These are phyloP conservation scores for Periconia sp. DNA, from an alignment of 2,329 filamentous ascomycete genomes.

Conservation along the genomic window DNA sequence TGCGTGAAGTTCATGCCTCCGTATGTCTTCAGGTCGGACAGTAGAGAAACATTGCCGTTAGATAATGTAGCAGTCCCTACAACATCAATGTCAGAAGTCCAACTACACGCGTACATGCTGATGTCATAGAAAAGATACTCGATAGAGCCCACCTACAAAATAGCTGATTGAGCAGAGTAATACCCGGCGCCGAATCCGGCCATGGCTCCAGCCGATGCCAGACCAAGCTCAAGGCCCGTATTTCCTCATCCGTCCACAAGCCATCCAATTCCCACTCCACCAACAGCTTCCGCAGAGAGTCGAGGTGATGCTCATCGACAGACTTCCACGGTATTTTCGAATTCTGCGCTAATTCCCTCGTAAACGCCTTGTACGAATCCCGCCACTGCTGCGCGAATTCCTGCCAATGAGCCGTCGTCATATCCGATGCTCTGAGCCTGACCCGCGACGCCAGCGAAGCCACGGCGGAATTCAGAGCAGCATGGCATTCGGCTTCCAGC, in stretches of 20 bases:
- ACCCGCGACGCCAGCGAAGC: constrained; percentile 51
- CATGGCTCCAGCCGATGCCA: constrained; percentile 77
- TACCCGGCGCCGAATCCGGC: constrained; percentile 63
- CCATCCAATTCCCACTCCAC: constrained; percentile 56
- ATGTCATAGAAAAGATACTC: not conserved
- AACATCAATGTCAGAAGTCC: constrained; percentile 1
- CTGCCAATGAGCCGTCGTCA: constrained; percentile 63
- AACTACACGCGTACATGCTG: not conserved
- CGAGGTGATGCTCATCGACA: constrained; percentile 71
- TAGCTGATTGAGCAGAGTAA: constrained; percentile 55
- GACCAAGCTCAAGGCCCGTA: constrained; percentile 53
- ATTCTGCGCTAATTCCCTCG: constrained; percentile 52
- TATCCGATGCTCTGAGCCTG: constrained; percentile 51
- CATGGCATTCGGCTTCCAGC: constrained; percentile 55
- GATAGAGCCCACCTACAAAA: constrained; percentile 41
- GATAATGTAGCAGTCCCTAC: constrained; percentile 65
- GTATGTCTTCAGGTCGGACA: constrained; percentile 64
- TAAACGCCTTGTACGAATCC: constrained; percentile 64
- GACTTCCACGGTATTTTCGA: constrained; percentile 59
- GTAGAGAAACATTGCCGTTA: constrained; percentile 71
- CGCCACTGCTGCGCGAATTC: constrained; percentile 72
- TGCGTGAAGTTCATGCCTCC: constrained; percentile 63
- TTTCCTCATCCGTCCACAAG: constrained; percentile 55
- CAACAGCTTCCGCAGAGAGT: constrained; percentile 63
- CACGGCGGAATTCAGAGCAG: constrained; percentile 50